These are phyloP conservation scores for Zygotorulaspora danielsina DNA, from an alignment of 805 yeast species.

Conservation along the genomic window DNA sequence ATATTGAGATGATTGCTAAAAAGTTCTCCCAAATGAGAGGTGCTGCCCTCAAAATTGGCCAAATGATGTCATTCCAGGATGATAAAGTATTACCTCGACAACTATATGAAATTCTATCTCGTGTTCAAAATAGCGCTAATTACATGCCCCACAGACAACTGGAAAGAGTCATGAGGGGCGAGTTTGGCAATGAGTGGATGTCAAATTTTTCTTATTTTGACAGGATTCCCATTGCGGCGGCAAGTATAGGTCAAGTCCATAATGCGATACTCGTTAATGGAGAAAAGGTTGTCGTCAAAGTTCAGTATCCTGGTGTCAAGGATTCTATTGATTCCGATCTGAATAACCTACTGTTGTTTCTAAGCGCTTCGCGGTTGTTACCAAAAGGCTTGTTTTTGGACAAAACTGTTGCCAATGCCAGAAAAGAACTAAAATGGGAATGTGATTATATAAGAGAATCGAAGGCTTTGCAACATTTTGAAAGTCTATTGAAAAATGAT, in stretches of 20 bases:
- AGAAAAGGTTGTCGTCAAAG: constrained; percentile 83
- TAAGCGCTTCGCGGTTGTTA: constrained; percentile 79
- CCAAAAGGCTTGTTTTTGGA: constrained; percentile 93
- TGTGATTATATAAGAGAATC: constrained; percentile 95
- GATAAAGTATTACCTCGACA: constrained; percentile 78
- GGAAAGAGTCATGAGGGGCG: constrained; percentile 63
- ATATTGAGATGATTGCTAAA: constrained; percentile 81
- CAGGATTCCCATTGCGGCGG: constrained; percentile 91
- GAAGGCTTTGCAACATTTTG: constrained; percentile 62
- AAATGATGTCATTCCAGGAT: constrained; percentile 93
- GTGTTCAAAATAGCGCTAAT: constrained; percentile 92
- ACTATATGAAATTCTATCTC: constrained; percentile 69
- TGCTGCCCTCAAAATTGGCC: constrained; percentile 98
- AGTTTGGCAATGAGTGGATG: constrained; percentile 79
- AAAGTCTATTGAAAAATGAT: constrained; percentile 53
- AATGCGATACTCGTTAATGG: constrained; percentile 64
- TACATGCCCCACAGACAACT: constrained; percentile 94
- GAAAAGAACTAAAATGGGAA: constrained; percentile 94
- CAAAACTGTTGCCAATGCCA: constrained; percentile 86
- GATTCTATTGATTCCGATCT: constrained; percentile 91
- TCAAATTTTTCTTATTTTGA: constrained; percentile 67
- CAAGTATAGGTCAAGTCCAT: constrained; percentile 97
- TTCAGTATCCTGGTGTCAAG: constrained; percentile 96
- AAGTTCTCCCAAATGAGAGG: constrained; percentile 94
- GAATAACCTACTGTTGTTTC: constrained; percentile 72